Base-by-base conservation (phyloP, 2,329 filamentous ascomycete species). In the Colletotrichum karsti region DNA sequence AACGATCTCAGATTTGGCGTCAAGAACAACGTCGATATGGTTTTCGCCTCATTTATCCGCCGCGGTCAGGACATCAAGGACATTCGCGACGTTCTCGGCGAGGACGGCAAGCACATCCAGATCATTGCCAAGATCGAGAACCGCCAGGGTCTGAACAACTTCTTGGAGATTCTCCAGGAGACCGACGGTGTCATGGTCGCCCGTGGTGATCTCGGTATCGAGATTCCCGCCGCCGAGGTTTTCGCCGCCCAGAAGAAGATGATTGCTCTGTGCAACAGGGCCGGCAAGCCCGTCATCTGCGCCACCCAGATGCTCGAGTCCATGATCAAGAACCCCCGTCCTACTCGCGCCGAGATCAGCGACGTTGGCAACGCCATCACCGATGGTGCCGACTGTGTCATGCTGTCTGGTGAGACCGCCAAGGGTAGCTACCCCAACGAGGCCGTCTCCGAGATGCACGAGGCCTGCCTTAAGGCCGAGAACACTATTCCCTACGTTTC, bases 101-200 rank as follows among this genome's bases (percentile, higher is more conserved):
- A 94, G 78, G 92, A 97, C 48, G 96, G 96, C 82, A 94, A 93
- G 85, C 91, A 97, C 82, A 98, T 99, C 77, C 95, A 99, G 87
- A 97, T 99, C 85, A 98, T 99, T 80, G 93, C 96, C 89, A 99
- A 99, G 92, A 97, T 99, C 75, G 96, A 99, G 90, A 99, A 99
- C 88, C 93, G 97, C 83, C 96, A 99, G 85, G 96, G 96, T 84
- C 93, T 99, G 73, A 98, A 99, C 91, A 99, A 99, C 90, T 99
- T 99, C 82, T 91, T 93, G 76, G 95, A 98, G 86, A 99, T 99
- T 77, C 91, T 99, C 69, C 88, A 90, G 79, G 94, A 95, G 86
- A 98, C 96, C 6, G 96, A 99, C 81, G 96, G 96, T 88, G 95
- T 99, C 86, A 99, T 99, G 96, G 96, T 99, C 74, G 96, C 96